A percentile compares a stretch with the other conserved stretches of the same genome.
phyloP scores from a whole-genome alignment of 164 flowering plant genomes.

The Akebia trifoliata region DNA sequence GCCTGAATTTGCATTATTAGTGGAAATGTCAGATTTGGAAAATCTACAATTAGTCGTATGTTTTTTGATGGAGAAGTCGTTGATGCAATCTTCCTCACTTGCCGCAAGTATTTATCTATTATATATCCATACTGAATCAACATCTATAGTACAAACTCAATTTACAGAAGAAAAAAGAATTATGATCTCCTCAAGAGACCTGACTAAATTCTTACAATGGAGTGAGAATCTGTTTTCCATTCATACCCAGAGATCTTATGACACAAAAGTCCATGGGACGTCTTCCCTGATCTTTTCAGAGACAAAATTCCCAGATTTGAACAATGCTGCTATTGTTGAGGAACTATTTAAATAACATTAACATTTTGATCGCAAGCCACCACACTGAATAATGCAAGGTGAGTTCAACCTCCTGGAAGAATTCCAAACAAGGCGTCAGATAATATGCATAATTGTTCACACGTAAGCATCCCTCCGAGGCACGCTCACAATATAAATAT shows the following conservation, averaged over 20 bases:
- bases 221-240: not conserved
- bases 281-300: not conserved
- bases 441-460: no score
- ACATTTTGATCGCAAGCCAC: conserved; percentile 2
- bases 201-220: conserved; percentile 5
- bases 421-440: no score
- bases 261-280: not conserved
- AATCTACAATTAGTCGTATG: no score
- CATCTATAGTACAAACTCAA: conserved; percentile 11
- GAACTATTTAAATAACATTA: not conserved
- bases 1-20: no score
- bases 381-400: not conserved
- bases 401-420: no score
- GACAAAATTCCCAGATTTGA: not conserved
- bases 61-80: no score
- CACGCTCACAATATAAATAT: not conserved
- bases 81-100: no score
- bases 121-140: conserved; percentile 6
- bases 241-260: not conserved
- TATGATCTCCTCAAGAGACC: not conserved
- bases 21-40: no score
- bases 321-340: not conserved
- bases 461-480: no score
- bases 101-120: conserved; percentile 1
- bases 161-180: conserved; percentile 12